A percentile compares a stretch with the other conserved stretches of the same genome.
Evolutionary conservation across 345 rosid genomes (phyloP).

Genomic region (Arabidopsis suecica): DNA sequence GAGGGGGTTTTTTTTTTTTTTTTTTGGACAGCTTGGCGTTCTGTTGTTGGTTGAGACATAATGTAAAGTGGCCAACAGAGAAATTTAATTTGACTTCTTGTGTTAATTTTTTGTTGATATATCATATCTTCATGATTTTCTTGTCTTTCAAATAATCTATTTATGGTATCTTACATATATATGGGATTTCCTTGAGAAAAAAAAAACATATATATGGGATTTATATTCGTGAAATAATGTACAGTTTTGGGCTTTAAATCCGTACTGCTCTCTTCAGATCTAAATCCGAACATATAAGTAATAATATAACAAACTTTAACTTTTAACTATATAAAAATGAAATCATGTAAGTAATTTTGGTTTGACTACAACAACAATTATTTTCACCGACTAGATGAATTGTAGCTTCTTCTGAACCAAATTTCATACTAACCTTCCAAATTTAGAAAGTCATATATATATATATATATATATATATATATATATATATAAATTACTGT

Average conservation of each 20-base stretch:
- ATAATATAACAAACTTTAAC: not conserved
- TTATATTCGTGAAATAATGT: constrained; percentile 5
- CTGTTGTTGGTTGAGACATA: constrained; percentile 35
- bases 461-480: too few species aligned
- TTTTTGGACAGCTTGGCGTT: constrained; percentile 22
- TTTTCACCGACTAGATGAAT: not conserved
- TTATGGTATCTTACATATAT: not conserved
- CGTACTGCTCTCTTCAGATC: not conserved
- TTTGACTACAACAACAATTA: not conserved
- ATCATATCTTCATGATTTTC: constrained; percentile 16
- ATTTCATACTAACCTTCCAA: not conserved
- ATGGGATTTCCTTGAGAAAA: not conserved
- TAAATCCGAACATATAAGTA: not conserved
- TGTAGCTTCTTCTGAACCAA: not conserved
- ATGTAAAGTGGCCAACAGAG: constrained; percentile 23
- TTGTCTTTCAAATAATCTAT: constrained; percentile 24
- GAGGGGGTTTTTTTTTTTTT: too few species aligned
- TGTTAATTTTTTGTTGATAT: constrained; percentile 12
- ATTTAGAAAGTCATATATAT: not conserved
- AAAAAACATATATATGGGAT: not conserved
- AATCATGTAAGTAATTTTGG: too few species aligned
- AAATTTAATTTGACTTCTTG: constrained; percentile 19
- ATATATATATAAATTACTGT: not conserved
- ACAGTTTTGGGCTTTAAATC: not conserved
- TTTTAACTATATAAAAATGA: not conserved